A percentile compares a stretch with the other conserved stretches of the same genome.
phyloP scores from a whole-genome alignment of 2,329 filamentous ascomycete species.

The Aureobasidium sp. region DNA sequence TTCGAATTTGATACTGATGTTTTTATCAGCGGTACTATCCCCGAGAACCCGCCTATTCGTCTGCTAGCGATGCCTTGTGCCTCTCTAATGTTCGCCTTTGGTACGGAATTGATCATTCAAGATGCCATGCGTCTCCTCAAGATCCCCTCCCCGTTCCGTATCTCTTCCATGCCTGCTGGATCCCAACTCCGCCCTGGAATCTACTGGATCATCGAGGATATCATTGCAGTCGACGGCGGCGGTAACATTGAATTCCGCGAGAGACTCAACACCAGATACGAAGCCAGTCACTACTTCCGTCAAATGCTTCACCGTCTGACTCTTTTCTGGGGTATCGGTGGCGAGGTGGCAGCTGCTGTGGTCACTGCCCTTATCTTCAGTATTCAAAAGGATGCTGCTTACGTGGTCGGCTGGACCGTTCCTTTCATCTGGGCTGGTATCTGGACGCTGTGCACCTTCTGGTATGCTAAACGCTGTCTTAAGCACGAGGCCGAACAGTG shows the following conservation, averaged over 20 bases:
- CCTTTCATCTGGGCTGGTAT: constrained; percentile 43
- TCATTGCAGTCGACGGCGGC: constrained; percentile 44
- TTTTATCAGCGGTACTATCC: constrained; percentile 33
- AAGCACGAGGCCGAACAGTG: constrained; percentile 26
- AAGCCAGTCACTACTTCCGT: constrained; percentile 44
- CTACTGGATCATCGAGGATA: constrained; percentile 47
- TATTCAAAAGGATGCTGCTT: constrained; percentile 37
- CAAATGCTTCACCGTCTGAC: constrained; percentile 44
- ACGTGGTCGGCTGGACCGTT: constrained; percentile 40
- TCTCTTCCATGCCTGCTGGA: constrained; percentile 44
- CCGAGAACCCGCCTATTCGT: constrained; percentile 40
- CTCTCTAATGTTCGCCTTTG: constrained; percentile 45
- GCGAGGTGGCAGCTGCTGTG: constrained; percentile 30
- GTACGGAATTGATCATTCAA: constrained; percentile 41
- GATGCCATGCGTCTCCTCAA: constrained; percentile 39
- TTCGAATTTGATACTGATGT: constrained; percentile 14
- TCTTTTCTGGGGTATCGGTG: constrained; percentile 44
- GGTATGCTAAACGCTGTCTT: constrained; percentile 35
- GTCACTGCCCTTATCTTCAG: constrained; percentile 40
- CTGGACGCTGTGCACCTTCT: constrained; percentile 37
- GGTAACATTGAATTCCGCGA: constrained; percentile 46
- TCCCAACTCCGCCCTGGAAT: constrained; percentile 44
- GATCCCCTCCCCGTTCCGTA: constrained; percentile 40
- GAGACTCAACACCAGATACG: constrained; percentile 42
- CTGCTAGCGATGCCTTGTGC: constrained; percentile 45